These are phyloP conservation scores for Trichosporon sp. DNA, from an alignment of 1,284 basidiomycete genomes.

Conservation along the genomic window DNA sequence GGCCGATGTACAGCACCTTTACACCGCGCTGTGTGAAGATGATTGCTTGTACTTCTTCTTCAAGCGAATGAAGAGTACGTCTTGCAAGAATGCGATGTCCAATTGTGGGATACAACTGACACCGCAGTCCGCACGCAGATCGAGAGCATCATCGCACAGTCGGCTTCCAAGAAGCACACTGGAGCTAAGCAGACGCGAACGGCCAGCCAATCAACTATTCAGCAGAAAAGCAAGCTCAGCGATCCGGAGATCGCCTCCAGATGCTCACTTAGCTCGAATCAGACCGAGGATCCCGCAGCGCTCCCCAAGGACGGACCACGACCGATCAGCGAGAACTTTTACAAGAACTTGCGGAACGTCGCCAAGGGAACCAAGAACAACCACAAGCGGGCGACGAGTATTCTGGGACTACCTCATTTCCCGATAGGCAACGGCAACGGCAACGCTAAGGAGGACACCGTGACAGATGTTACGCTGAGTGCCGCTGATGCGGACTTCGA, in stretches of 20 bases:
- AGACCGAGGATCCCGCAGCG: neutral
- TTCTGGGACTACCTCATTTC: neutral
- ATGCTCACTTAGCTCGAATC: neutral
- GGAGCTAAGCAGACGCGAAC: neutral
- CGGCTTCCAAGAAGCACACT: neutral
- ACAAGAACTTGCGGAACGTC: slow-evolving; percentile 6
- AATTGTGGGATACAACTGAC: no score
- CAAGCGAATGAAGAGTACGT: slow-evolving; percentile 73
- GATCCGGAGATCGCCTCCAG: neutral
- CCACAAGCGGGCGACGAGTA: slow-evolving; percentile 11
- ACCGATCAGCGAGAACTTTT: slow-evolving; percentile 12
- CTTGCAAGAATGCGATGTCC: no score
- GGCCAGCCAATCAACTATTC: neutral
- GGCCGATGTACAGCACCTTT: slow-evolving; percentile 72
- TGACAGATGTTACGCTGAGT: slow-evolving; percentile 36
- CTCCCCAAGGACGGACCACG: neutral
- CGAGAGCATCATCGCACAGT: neutral
- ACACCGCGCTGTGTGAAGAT: slow-evolving; percentile 80
- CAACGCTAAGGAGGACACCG: neutral
- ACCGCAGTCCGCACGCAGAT: slow-evolving; percentile 3
- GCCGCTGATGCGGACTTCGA: slow-evolving; percentile 66
- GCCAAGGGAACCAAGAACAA: slow-evolving; percentile 3
- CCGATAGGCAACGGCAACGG: neutral
- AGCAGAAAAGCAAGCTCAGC: no score
- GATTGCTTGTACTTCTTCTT: slow-evolving; percentile 74